Conservation (phyloP, 139 green algal species). For the Eudorina sp. region DNA sequence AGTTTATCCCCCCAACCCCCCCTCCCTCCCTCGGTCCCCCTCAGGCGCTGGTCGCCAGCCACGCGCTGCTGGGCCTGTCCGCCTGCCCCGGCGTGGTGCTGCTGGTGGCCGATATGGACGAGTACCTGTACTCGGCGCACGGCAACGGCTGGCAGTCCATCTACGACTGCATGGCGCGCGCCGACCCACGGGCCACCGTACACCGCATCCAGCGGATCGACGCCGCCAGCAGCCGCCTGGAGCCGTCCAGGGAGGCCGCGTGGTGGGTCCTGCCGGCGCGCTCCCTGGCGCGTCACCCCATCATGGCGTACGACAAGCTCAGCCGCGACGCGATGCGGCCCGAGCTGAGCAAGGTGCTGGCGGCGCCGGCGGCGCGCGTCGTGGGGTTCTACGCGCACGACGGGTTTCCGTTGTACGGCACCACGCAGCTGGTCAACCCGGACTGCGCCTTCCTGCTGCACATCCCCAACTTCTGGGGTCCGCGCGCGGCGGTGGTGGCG, state of each 20-base stretch:
- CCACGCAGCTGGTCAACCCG: background rate
- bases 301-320: conserved; percentile 24
- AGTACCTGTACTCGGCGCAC: conserved; percentile 11
- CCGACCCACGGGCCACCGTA: background rate
- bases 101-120: conserved; percentile 19
- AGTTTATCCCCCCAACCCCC: background rate
- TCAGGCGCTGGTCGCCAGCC: conserved; percentile 21
- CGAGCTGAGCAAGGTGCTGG: conserved; percentile 10
- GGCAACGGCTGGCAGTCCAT: conserved; percentile 10
- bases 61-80: conserved; percentile 33
- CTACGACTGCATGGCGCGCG: background rate
- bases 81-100: background rate
- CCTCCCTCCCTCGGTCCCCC: background rate
- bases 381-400: conserved; percentile 32
- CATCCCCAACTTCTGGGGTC: conserved; percentile 5
- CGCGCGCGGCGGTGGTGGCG: background rate
- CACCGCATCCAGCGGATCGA: background rate
- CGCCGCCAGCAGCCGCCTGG: background rate
- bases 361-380: background rate
- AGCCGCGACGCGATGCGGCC: background rate
- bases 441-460: conserved; percentile 23
- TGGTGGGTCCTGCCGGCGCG: background rate
- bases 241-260: background rate
- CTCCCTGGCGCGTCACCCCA: conserved; percentile 24
- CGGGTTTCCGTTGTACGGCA: conserved; percentile 5